A percentile compares a stretch with the other conserved stretches of the same genome.
phyloP scores from a whole-genome alignment of 2,329 filamentous ascomycete species.

The Colletotrichum australisinense region DNA sequence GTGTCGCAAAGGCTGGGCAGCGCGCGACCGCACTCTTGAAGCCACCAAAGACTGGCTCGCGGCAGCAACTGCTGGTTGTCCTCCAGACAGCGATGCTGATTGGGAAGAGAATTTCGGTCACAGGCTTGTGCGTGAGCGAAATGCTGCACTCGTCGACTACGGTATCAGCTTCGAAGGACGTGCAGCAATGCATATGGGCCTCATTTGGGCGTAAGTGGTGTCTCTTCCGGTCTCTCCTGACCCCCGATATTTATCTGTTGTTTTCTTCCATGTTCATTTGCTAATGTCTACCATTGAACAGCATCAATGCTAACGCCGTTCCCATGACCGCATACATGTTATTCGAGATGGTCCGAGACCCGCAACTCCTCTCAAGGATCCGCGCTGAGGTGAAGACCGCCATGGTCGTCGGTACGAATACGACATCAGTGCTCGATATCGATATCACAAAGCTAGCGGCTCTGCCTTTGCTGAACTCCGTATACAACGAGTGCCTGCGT shows the following conservation, averaged over 20 bases:
- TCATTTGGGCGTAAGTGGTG: slow-evolving; percentile 38
- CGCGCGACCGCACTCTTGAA: slow-evolving; percentile 37
- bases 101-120: slow-evolving; percentile 41
- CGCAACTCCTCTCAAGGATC: slow-evolving; percentile 36
- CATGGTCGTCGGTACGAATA: not conserved
- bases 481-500: slow-evolving; percentile 39
- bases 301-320: slow-evolving; percentile 41
- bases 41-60: slow-evolving; percentile 35
- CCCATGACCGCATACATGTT: slow-evolving; percentile 40
- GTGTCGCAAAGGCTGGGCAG: slow-evolving; percentile 38
- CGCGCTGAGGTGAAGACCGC: slow-evolving; percentile 27
- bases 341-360: slow-evolving; percentile 38
- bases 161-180: slow-evolving; percentile 38
- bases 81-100: slow-evolving; percentile 21
- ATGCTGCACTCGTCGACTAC: slow-evolving; percentile 39
- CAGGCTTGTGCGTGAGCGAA: slow-evolving; percentile 39
- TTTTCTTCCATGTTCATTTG: not conserved
- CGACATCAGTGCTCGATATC: slow-evolving; percentile 3
- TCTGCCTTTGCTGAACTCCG: slow-evolving; percentile 37
- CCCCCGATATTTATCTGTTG: too few relatives aligned
- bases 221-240: too few relatives aligned
- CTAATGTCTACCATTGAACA: not conserved
- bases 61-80: slow-evolving; percentile 33
- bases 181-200: slow-evolving; percentile 40
- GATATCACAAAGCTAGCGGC: slow-evolving; percentile 36